phyloP scores from a whole-genome alignment of 495 filamentous ascomycete species.

The Penicillium bovifimosum region DNA sequence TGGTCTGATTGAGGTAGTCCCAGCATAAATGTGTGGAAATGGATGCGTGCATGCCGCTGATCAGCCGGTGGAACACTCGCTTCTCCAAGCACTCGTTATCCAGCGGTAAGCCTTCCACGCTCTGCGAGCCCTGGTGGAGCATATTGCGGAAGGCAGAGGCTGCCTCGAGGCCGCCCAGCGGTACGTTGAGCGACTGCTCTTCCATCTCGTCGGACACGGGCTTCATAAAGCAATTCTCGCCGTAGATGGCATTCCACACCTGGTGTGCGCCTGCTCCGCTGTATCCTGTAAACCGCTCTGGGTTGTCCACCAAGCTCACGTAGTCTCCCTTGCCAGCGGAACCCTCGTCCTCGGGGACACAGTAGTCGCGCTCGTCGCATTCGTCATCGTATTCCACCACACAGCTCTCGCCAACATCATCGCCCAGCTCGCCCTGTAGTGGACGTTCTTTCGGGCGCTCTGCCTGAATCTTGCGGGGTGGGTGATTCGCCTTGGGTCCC shows the following conservation, averaged over 20 bases:
- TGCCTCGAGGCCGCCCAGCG: conserved; percentile 51
- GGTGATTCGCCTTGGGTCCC: conserved; percentile 85
- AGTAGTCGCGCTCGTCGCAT: conserved; percentile 95
- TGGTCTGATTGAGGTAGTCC: conserved; percentile 94
- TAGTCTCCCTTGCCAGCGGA: conserved; percentile 87
- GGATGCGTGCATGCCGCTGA: conserved; percentile 96
- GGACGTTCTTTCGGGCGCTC: conserved; percentile 64
- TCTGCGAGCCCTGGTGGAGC: conserved; percentile 65
- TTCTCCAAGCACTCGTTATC: conserved; percentile 96
- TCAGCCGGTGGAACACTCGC: conserved; percentile 89
- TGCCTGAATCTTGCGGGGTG: conserved; percentile 63
- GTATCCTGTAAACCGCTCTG: conserved; percentile 93
- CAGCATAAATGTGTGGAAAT: conserved; percentile 95
- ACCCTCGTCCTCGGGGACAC: conserved; percentile 90
- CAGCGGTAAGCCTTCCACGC: conserved; percentile 59
- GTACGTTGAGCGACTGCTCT: conserved; percentile 24
- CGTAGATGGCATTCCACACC: conserved; percentile 95
- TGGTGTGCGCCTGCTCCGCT: conserved; percentile 73
- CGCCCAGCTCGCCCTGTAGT: conserved; percentile 75
- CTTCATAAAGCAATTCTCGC: conserved; percentile 93
- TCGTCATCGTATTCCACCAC: conserved; percentile 97
- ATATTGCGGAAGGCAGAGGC: conserved; percentile 79
- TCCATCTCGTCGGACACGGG: conserved; percentile 39
- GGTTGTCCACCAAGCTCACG: conserved; percentile 88
- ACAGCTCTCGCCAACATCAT: conserved; percentile 87